Evolutionary conservation across 2,329 filamentous ascomycete genomes (phyloP), one percentile per base, ranked within the genome.

Genomic region (Hirsutella minnesotensis): DNA sequence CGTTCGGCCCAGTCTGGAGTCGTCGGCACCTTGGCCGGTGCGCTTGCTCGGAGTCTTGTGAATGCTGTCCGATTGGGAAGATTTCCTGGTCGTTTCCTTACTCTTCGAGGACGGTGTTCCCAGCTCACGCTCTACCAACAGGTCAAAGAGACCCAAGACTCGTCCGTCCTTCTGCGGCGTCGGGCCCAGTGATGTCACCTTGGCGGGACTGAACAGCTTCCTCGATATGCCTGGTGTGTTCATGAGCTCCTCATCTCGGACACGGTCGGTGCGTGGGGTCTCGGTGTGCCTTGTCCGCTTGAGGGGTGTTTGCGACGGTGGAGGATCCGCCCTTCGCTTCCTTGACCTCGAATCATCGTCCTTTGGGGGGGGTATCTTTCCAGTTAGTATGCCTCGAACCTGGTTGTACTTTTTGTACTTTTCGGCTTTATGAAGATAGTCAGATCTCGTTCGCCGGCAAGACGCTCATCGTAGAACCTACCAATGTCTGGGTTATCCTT

Each of bases 351-450:
- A 40, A 15, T 55, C 53, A 15, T 33, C 13, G 19, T 27, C 22
- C 22, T 9, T 52, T 3, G 62, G 59, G 3, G 63, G 61, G 9
- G 60, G 58, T 40, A 66, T 48, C 54, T 77, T 80, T 44, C 76
- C 75, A 1, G 70, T 59, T 45, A 79, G 63, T 38, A 77, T 68
- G 52, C 78, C 72, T 48, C 81, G 73, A 41, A 81, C 57, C 50
- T 72, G 79, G 57, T 81, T 79, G 61, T 88, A 89, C 48, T 83
- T 73, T 57, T 83, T 86, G 62, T 90, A 90, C 56, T 87, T 88
- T 38, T 68, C 69, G 31, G 79, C 81, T 84, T 51, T 34, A 22
- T 12, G 22, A 16, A 1, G 9, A 21, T 18, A n/a, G 18, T 36
- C 8, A 36, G 24, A 21, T 9, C 13, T 30, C 16, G 2, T n/a